Base-by-base conservation (phyloP, 2,329 filamentous ascomycete species). In the Ophiosphaerella korrae region DNA sequence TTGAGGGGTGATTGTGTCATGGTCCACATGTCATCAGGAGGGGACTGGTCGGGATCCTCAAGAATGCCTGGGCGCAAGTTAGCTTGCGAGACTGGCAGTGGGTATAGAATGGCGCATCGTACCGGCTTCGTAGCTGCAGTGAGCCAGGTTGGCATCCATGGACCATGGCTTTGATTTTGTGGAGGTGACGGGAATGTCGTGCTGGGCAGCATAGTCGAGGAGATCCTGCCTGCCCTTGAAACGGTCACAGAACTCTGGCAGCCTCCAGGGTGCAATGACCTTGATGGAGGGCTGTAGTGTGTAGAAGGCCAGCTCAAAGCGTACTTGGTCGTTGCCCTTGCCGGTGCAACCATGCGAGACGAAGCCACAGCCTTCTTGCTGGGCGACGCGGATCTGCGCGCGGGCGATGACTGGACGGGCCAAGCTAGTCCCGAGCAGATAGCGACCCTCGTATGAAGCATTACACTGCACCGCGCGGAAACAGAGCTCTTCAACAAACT, bases 21-120 rank as follows among this genome's bases (percentile, higher is more conserved):
- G 66, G 85, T 92, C 90, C 90, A 93, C 85, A 93, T 89, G 72
- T 92, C 88, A 62, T 83, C 80, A 48, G 89, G 88, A 33, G 89
- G 84, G 52, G 86, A 85, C 63, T 82, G 78, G 69, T 79, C 74
- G 52, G 84, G 83, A 63, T 85, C 84, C 75, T 90, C 88, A 52
- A 90, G 81, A 57, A 87, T 87, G 41, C 69, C 68, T 71, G 39
- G 1, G 8, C 3, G 5, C 38, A 59, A 48, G 14, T 21, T 8
- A 16, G 5, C 12, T 9, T 2, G 2, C 3, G 3, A 9, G 11
- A 3, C 2, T 1, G 13, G 16, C 3, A 21, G 18, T 21, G n/a
- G 26, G 13, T 7, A 1, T 7, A 2, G 3, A 2, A 5, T 14
- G 16, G 9, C 45, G 13, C 60, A 29, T 8, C 26, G 6, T 11